A percentile compares a stretch with the other conserved stretches of the same genome.
Conservation (phyloP, 2,329 filamentous ascomycete species). For the Graphilbum sp. region DNA sequence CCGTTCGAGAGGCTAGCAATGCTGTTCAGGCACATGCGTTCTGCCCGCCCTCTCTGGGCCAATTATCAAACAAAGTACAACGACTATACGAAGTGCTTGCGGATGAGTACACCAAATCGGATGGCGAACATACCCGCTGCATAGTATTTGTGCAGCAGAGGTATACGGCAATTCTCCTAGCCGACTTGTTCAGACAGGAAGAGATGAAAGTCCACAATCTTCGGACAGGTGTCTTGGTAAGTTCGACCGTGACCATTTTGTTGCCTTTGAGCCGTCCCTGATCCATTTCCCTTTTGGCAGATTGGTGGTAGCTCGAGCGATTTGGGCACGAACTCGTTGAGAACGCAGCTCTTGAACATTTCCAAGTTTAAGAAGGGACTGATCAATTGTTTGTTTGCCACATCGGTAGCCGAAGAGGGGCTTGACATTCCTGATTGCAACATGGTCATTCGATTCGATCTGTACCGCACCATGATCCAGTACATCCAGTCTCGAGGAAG, state of each 20-base stretch:
- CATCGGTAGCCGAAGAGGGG: constrained; percentile 51
- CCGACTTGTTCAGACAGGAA: constrained; percentile 45
- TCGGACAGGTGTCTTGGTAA: constrained; percentile 44
- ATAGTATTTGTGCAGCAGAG: constrained; percentile 79
- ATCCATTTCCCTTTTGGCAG: neutral
- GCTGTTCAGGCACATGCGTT: constrained; percentile 38
- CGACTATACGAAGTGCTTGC: constrained; percentile 41
- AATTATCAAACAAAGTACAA: constrained; percentile 59
- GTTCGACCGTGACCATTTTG: too few relatives aligned
- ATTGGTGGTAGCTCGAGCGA: constrained; percentile 6
- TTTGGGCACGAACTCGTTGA: constrained; percentile 13
- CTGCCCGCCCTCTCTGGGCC: constrained; percentile 13
- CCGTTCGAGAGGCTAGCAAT: constrained; percentile 40
- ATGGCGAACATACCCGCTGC: constrained; percentile 40
- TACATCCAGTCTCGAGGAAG: constrained; percentile 88
- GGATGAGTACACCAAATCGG: constrained; percentile 41
- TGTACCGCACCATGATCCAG: constrained; percentile 80
- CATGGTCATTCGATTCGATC: constrained; percentile 59
- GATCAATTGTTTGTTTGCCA: constrained; percentile 49
- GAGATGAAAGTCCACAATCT: constrained; percentile 41
- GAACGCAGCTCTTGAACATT: constrained; percentile 59
- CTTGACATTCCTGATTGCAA: constrained; percentile 55
- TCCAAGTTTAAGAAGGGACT: constrained; percentile 43
- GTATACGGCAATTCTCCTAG: constrained; percentile 58
- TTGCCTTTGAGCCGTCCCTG: too few relatives aligned